These are phyloP conservation scores for Pyricularia sp. DNA, from an alignment of 2,329 filamentous ascomycete genomes.

Conservation along the genomic window DNA sequence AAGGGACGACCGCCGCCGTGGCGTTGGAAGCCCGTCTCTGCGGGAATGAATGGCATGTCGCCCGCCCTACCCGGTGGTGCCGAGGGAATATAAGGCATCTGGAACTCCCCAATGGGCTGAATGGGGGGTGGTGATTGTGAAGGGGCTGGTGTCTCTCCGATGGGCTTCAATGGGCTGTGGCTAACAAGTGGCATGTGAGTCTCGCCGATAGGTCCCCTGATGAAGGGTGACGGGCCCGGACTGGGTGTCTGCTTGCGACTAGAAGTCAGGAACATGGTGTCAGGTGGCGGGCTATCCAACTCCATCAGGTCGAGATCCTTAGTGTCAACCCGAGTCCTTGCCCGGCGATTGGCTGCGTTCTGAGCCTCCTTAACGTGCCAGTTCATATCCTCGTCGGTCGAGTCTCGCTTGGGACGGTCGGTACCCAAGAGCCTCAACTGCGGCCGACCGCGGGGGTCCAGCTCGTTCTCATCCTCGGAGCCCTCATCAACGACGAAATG, in stretches of 20 bases:
- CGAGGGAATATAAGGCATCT: slow-evolving; percentile 23
- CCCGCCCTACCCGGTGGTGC: slow-evolving; percentile 16
- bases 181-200: slow-evolving; percentile 20
- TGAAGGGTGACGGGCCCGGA: slow-evolving; percentile 8
- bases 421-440: background rate
- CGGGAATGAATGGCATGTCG: slow-evolving; percentile 17
- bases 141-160: slow-evolving; percentile 18
- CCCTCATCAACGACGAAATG: slow-evolving; percentile 62
- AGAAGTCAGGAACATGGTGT: slow-evolving; percentile 24
- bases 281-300: slow-evolving; percentile 24
- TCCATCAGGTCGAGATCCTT: slow-evolving; percentile 23
- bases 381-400: slow-evolving; percentile 49
- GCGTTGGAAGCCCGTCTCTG: slow-evolving; percentile 29
- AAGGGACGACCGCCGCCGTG: slow-evolving; percentile 16
- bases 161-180: slow-evolving; percentile 17
- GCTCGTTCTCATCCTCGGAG: slow-evolving; percentile 38
- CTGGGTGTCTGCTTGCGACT: slow-evolving; percentile 13
- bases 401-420: slow-evolving; percentile 38
- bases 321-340: slow-evolving; percentile 10
- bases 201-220: slow-evolving; percentile 19
- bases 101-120: slow-evolving; percentile 19
- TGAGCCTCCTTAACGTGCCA: slow-evolving; percentile 80
- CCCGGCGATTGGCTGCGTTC: slow-evolving; percentile 5
- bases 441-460: slow-evolving; percentile 10
- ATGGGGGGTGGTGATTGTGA: slow-evolving; percentile 12